Base-by-base conservation (phyloP, 2,329 filamentous ascomycete genomes). In the Trichoderma gracile region DNA sequence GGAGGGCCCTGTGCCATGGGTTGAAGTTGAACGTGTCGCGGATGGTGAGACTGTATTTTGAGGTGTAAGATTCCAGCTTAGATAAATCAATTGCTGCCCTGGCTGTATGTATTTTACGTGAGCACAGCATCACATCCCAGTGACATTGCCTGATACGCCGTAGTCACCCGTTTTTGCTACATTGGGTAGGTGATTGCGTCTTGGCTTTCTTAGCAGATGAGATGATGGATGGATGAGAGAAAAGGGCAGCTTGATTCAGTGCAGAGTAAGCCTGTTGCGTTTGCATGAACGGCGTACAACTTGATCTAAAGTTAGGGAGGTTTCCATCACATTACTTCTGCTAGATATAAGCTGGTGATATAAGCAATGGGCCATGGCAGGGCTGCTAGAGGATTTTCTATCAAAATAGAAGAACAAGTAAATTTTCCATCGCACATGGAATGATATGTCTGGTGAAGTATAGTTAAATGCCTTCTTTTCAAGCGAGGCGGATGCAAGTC, bases 121-220 rank as follows among this genome's bases (percentile, higher is more conserved):
- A 27, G 23, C 46, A 38, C 5, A 27, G 23, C 23, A 38, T 38
- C 23, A 9, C 46, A 25, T 8, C 49, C 49, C 9, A 17, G 49
- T 27, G n/a, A 7, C n/a, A n/a, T n/a, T 54, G 17, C 30, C 10
- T 38, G 15, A 14, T 33, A 3, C 23, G 23, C 23, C 2, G 23
- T 49, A 19, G 8, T n/a, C 14, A 33, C 30, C 30, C 12, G 21
- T 27, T 3, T 27, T 33, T 52, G n/a, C 57, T 52, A n/a, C 43
- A 61, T 61, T 43, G 40, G 47, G 57, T 52, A 61, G 57, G 57
- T 61, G 47, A n/a, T 45, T 52, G 50, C 21, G 27, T 25, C 21
- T 21, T 40, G n/a, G 38, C 49, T 33, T 45, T 15, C 21, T 23
- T 30, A 21, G 27, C 49, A 46, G 27, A 45, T 23, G 21, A 40